Evolutionary conservation across 2,329 filamentous ascomycete species (phyloP).

Genomic region (Scolecobasidium constrictum): DNA sequence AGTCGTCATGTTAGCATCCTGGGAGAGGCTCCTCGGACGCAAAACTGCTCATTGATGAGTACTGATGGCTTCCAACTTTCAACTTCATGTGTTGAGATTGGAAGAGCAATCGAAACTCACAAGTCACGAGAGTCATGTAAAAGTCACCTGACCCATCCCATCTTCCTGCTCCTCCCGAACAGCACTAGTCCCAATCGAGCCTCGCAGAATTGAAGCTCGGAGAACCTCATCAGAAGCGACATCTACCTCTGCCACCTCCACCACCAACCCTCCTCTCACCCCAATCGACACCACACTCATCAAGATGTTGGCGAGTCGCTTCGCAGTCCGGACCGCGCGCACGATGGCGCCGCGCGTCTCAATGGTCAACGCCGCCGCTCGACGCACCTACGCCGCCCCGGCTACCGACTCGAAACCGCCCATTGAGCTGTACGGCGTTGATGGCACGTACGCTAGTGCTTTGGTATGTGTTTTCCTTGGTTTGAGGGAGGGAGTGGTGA

Average conservation of each 20-base stretch:
- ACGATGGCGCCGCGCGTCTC: slow-evolving; percentile 6
- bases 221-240: neutral
- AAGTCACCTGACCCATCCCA: too few relatives aligned
- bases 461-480: slow-evolving; percentile 59
- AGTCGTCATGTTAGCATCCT: too few relatives aligned
- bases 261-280: slow-evolving; percentile 1
- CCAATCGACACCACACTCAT: neutral
- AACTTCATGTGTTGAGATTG: too few relatives aligned
- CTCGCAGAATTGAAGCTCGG: neutral
- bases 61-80: too few relatives aligned
- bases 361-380: slow-evolving; percentile 37
- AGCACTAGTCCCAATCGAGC: too few relatives aligned
- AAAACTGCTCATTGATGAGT: too few relatives aligned
- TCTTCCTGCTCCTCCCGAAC: too few relatives aligned
- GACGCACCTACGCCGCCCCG: slow-evolving; percentile 66
- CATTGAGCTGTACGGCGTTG: slow-evolving; percentile 84
- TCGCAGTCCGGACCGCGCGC: slow-evolving; percentile 6
- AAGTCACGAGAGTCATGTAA: too few relatives aligned
- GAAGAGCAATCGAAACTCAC: too few relatives aligned
- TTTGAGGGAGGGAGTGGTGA: neutral
- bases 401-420: slow-evolving; percentile 55
- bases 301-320: slow-evolving; percentile 9
- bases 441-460: slow-evolving; percentile 97
- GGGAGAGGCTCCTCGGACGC: too few relatives aligned
- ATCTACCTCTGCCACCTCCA: slow-evolving; percentile 7